Conservation (phyloP, 106 monocot species). For the Triglochin maritima region DNA sequence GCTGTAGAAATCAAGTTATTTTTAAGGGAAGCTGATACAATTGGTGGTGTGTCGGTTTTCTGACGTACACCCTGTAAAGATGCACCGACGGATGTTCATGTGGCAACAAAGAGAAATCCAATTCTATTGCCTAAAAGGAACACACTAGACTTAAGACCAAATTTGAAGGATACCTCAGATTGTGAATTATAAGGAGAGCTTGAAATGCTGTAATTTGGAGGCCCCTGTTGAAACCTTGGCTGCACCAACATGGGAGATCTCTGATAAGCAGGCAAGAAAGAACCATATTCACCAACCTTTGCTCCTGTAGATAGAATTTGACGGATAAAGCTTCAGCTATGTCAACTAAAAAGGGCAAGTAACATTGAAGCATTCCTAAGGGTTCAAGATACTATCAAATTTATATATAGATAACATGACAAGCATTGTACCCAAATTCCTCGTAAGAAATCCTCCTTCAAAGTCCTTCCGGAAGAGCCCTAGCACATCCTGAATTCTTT, state of each 20-base stretch:
- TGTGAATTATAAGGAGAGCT: slow-evolving; percentile 37
- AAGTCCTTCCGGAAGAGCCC: slow-evolving; percentile 29
- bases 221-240: slow-evolving; percentile 38
- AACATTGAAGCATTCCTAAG: not conserved
- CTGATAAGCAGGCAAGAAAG: slow-evolving; percentile 73
- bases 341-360: not conserved
- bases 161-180: slow-evolving; percentile 32
- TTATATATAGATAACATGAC: not conserved
- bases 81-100: not conserved
- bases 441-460: slow-evolving; percentile 24
- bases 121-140: not conserved
- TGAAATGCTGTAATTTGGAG: slow-evolving; percentile 14
- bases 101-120: not conserved
- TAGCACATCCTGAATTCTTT: slow-evolving; percentile 19
- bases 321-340: not conserved
- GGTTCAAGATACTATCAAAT: not conserved
- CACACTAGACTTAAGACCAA: not conserved
- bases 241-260: slow-evolving; percentile 51
- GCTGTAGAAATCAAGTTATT: not conserved
- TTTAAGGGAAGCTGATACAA: slow-evolving; percentile 1
- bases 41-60: slow-evolving; percentile 2
- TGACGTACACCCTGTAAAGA: slow-evolving; percentile 9
- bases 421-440: slow-evolving; percentile 30
- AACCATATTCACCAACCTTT: slow-evolving; percentile 88
- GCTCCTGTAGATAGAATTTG: slow-evolving; percentile 41